A percentile compares a stretch with the other conserved stretches of the same genome.
phyloP scores from a whole-genome alignment of 176 grass and related monocot genomes.

The Coix lacrymajobi region DNA sequence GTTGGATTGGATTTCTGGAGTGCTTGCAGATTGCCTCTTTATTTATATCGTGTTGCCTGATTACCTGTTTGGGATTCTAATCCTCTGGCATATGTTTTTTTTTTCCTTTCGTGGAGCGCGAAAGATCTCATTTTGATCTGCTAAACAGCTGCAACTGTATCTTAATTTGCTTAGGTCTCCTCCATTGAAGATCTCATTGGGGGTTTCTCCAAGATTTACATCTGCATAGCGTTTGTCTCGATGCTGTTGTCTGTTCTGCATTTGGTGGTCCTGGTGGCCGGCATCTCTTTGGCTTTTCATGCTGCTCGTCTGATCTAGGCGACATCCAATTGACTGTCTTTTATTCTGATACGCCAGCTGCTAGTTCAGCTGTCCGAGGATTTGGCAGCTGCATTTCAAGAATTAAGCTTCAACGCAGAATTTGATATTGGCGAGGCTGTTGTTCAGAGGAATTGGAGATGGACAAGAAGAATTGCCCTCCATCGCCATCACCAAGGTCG shows the following conservation, averaged over 20 bases:
- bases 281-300: slow-evolving; percentile 39
- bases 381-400: slow-evolving; percentile 18
- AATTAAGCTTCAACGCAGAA: slow-evolving; percentile 19
- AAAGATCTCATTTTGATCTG: slow-evolving; percentile 54
- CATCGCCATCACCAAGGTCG: slow-evolving; percentile 79
- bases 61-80: neutral
- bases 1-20: neutral
- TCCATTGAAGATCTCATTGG: neutral
- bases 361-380: neutral
- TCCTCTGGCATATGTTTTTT: neutral
- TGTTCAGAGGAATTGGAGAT: slow-evolving; percentile 30
- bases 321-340: neutral
- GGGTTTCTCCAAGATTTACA: slow-evolving; percentile 30
- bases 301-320: slow-evolving; percentile 7
- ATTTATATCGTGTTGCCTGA: neutral
- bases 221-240: slow-evolving; percentile 23
- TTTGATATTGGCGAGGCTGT: neutral
- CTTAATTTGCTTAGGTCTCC: slow-evolving; percentile 1
- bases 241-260: slow-evolving; percentile 23
- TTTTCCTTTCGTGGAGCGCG: neutral
- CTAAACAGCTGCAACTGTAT: slow-evolving; percentile 23
- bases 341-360: slow-evolving; percentile 11
- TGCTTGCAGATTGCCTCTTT: neutral
- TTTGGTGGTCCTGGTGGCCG: slow-evolving; percentile 34
- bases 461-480: slow-evolving; percentile 54